Base-by-base conservation (phyloP, 768 basidiomycete species). In the Trametopsis cervina region DNA sequence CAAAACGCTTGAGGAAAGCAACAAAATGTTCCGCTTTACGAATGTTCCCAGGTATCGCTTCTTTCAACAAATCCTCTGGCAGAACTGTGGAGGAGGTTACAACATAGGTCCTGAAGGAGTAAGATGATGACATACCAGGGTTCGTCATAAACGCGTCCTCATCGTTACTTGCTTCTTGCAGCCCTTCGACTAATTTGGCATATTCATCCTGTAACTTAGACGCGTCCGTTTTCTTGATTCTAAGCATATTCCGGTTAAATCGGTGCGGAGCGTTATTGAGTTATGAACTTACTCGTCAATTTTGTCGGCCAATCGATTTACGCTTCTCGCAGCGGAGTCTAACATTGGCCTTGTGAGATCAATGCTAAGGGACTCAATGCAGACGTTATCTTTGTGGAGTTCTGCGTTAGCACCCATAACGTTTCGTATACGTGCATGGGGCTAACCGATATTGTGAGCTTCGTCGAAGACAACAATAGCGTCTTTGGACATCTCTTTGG, bases 381-480 rank as follows among this genome's bases (percentile, higher is more conserved):
- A 99, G 40, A 99, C 96, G 63, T 99, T 99, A 61, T 99, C 95
- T 85, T 54, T 21, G 25, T 20, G 21, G 26, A 22, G 18, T 37
- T 59, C 12, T n/a, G n/a, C n/a, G n/a, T n/a, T n/a, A n/a, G n/a
- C n/a, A n/a, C n/a, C n/a, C n/a, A n/a, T n/a, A n/a, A n/a, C n/a
- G n/a, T n/a, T n/a, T n/a, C n/a, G n/a, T n/a, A n/a, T 4, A 7
- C 7, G 29, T 43, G n/a, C 17, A 35, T 3, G 24, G 7, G 22
- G 54, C 74, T 48, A 57, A 93, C 94, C 94, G 44, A 99, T 99
- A 63, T 99, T 99, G 66, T 99, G 96, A 13, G 96, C 96, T 63
- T 99, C 96, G 60, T 99, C 96, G 60, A 99, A 99, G 1, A 99
- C 96, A 33, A 99, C 93, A 45, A 99, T 99, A 24, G 92, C 86